Conservation (phyloP, 2,329 filamentous ascomycete species). For the Trichoderma citrinoviride region DNA sequence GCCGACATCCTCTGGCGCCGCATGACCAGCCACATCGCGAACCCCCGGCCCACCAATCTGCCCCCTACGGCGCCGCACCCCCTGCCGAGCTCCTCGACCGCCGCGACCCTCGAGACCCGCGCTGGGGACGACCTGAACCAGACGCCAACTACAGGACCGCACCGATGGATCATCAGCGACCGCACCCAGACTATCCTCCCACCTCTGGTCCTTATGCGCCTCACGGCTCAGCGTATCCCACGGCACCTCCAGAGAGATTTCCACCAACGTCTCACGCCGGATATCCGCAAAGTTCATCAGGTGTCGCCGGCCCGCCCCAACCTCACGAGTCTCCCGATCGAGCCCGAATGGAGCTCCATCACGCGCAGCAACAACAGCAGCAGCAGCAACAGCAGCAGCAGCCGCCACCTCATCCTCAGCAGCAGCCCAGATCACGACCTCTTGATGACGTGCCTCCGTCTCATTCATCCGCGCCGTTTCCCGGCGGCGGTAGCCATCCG, state of each 20-base stretch:
- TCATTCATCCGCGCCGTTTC: constrained; percentile 49
- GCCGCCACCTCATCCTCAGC: constrained; percentile 36
- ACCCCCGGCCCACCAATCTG: constrained; percentile 44
- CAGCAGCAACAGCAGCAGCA: constrained; percentile 31
- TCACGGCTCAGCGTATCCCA: constrained; percentile 33
- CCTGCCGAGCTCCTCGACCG: constrained; percentile 43
- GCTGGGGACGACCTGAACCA: constrained; percentile 35
- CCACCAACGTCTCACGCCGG: constrained; percentile 37
- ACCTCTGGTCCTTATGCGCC: constrained; percentile 40
- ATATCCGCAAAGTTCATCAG: constrained; percentile 27
- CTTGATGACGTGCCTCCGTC: constrained; percentile 50
- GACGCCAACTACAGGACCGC: constrained; percentile 36
- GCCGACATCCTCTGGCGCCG: constrained; percentile 40
- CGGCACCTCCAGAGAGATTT: constrained; percentile 36
- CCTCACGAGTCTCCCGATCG: constrained; percentile 53
- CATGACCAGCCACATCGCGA: constrained; percentile 43
- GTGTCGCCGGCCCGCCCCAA: constrained; percentile 29
- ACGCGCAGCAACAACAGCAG: constrained; percentile 28
- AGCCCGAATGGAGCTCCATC: constrained; percentile 43
- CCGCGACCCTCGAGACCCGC: constrained; percentile 34
- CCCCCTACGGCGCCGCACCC: constrained; percentile 42
- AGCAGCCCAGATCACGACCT: constrained; percentile 41
- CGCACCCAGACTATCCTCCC: constrained; percentile 49
- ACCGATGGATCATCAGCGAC: constrained; percentile 41
- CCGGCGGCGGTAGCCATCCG: constrained; percentile 35